Base-by-base conservation (phyloP, 352 stramenopile species). In the Pythium graminicola region DNA sequence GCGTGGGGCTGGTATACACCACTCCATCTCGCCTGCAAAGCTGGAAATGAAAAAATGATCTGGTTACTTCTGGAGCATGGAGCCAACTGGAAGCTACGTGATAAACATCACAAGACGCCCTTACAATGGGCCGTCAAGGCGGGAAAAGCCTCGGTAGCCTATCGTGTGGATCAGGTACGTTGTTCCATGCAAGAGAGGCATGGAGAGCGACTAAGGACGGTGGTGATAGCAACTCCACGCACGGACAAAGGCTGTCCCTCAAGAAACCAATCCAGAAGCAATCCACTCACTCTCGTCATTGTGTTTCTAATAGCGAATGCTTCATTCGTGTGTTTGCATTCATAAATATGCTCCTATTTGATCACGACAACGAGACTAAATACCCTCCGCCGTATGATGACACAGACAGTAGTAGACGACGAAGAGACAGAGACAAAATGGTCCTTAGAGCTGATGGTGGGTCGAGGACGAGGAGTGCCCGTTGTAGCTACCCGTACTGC, bases 1-100 rank as follows among this genome's bases (percentile, higher is more conserved):
- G 69, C 73, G 2, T 92, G 81, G 81, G 81, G 81, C 26, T 89
- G 81, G 78, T 92, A 88, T 58, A 65, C 81, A 14, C 81, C 81
- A 7, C 68, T 92, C 17, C 81, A 92, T 47, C 65, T 92, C 39
- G 81, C 81, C 4, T 86, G 76, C 67, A 87, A 86, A 29, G 58
- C 63, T 39, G 81, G 78, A 17, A 64, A 81, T 33, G 76, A 87
- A 44, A 46, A 67, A 3, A 50, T 86, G 41, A 82, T 92, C 50
- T 79, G 73, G 68, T 42, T 81, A 42, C 42, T 92, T 32, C 53
- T 92, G 11, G 66, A 76, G 7, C 61, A 76, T 51, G 76, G 78
- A 9, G 78, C 74, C 6, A 69, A 77, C 24, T 92, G 81, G 81
- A 62, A 44, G 4, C 27, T 69, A 1, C 38, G 53, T 6, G 78